These are phyloP conservation scores for Fomitopsis pinicola DNA, from an alignment of 1,284 basidiomycete genomes.

Conservation along the genomic window DNA sequence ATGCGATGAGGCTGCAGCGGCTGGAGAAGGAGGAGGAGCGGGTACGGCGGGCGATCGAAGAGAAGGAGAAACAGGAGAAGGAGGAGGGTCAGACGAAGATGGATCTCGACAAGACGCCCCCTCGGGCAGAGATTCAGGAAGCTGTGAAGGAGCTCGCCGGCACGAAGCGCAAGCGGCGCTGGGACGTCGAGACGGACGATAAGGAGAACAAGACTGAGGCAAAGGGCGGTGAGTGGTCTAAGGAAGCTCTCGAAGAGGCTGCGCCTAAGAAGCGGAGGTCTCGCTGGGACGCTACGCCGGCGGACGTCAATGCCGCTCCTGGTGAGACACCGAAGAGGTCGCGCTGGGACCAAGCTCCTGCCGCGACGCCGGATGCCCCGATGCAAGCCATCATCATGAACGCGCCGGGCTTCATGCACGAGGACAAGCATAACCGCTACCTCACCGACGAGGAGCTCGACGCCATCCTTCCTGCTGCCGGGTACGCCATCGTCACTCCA, in stretches of 20 bases:
- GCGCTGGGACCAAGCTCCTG: constrained; percentile 92
- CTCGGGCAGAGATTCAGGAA: constrained; percentile 68
- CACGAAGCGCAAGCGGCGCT: constrained; percentile 78
- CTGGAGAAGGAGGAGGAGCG: constrained; percentile 92
- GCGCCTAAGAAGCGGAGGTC: constrained; percentile 89
- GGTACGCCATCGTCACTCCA: constrained; percentile 90
- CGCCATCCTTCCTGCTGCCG: constrained; percentile 79
- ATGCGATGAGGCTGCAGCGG: constrained; percentile 90
- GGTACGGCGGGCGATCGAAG: constrained; percentile 82
- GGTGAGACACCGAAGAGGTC: constrained; percentile 76
- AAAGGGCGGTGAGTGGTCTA: constrained; percentile 61
- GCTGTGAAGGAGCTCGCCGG: constrained; percentile 63
- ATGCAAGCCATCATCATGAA: constrained; percentile 83
- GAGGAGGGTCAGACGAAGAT: constrained; percentile 81
- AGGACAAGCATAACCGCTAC: constrained; percentile 93
- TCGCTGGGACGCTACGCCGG: constrained; percentile 90
- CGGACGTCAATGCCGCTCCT: constrained; percentile 44
- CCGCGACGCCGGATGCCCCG: constrained; percentile 50
- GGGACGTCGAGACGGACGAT: constrained; percentile 76
- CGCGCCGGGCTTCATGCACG: constrained; percentile 74
- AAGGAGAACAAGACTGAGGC: constrained; percentile 51
- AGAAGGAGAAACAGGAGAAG: constrained; percentile 77
- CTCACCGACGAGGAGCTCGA: constrained; percentile 96
- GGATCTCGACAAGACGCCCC: constrained; percentile 86
- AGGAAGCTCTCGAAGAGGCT: constrained; percentile 65